Percentiles rank a stretch among this genome's conserved stretches.
Conservation (phyloP, 805 yeast species). For the Candida incommunis region DNA sequence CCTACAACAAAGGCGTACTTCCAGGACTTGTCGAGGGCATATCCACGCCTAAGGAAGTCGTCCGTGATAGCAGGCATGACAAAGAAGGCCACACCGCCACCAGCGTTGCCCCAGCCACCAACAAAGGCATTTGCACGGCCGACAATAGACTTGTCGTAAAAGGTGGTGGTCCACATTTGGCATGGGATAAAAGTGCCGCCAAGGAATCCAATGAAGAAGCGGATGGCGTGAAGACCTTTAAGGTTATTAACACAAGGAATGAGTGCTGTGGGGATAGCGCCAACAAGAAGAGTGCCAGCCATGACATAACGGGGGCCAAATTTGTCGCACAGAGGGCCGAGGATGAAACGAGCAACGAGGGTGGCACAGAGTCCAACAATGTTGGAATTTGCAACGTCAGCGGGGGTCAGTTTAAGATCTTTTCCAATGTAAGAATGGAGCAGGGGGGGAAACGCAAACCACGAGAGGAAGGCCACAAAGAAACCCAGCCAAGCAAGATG, state of each 20-base stretch:
- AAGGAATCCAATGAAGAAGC: conserved; percentile 20
- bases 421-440: conserved; percentile 5
- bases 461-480: conserved; percentile 9
- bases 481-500: conserved; percentile 8
- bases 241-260: conserved; percentile 11
- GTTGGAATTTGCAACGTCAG: conserved; percentile 7
- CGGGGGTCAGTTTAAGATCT: conserved; percentile 7
- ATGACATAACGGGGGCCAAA: conserved; percentile 8
- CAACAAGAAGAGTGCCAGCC: conserved; percentile 7
- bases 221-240: conserved; percentile 16
- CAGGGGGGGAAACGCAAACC: conserved; percentile 11
- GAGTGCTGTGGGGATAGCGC: conserved; percentile 10
- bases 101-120: conserved; percentile 12
- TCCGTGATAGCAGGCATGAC: conserved; percentile 8
- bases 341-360: conserved; percentile 6
- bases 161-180: conserved; percentile 7
- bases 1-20: conserved; percentile 14
- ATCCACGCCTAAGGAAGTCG: conserved; percentile 5
- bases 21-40: conserved; percentile 7
- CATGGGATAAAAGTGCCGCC: conserved; percentile 15
- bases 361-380: conserved; percentile 9
- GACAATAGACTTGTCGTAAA: conserved; percentile 8
- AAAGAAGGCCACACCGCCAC: conserved; percentile 11
- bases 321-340: conserved; percentile 8
- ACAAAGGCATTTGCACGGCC: conserved; percentile 8